A percentile compares a stretch with the other conserved stretches of the same genome.
phyloP scores from a whole-genome alignment of 805 yeast genomes.

The Candida germanica region DNA sequence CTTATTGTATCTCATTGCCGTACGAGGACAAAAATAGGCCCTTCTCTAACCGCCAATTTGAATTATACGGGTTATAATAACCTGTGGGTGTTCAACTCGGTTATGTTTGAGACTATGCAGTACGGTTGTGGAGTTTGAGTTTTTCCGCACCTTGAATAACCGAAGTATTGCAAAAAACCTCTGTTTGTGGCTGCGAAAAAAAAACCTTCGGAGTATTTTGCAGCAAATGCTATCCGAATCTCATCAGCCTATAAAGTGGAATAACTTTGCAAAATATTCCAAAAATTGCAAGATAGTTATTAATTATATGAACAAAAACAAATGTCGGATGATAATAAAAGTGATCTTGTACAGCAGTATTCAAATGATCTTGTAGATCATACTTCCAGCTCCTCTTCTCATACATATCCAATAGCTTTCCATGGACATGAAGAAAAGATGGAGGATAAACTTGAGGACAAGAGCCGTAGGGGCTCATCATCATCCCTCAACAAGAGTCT shows the following conservation, averaged over 20 bases:
- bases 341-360: slow-evolving; percentile 6
- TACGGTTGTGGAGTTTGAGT: too few species aligned
- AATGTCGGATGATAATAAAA: slow-evolving; percentile 7
- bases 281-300: too few species aligned
- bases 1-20: too few species aligned
- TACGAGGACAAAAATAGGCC: too few species aligned
- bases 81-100: too few species aligned
- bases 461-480: slow-evolving; percentile 16
- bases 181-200: slow-evolving; percentile 3
- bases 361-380: slow-evolving; percentile 1
- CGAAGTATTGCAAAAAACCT: slow-evolving; percentile 5
- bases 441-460: neutral
- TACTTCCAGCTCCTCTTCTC: slow-evolving; percentile 6
- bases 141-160: slow-evolving; percentile 11
- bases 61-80: too few species aligned
- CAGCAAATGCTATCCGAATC: slow-evolving; percentile 3
- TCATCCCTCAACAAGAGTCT: slow-evolving; percentile 16
- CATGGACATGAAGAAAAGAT: slow-evolving; percentile 8
- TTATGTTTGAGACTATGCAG: too few species aligned
- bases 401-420: slow-evolving; percentile 9
- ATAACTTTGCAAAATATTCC: too few species aligned
- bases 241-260: neutral
- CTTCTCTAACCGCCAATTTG: too few species aligned
- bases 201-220: slow-evolving; percentile 1
- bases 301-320: too few species aligned